Base-by-base conservation (phyloP, 169 alveolate genomes). In the Plasmodium berghei region DNA sequence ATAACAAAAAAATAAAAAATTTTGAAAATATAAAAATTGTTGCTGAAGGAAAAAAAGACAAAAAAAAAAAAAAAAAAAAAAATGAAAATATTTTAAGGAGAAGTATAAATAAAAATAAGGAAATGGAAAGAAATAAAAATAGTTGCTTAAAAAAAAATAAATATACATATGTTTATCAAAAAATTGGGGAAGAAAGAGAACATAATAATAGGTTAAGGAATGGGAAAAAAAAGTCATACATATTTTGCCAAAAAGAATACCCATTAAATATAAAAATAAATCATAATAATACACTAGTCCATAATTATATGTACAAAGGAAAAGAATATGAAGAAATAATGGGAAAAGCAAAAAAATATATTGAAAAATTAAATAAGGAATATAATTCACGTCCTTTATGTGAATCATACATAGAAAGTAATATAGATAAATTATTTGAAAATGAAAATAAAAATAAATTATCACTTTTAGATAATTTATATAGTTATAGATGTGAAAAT, bases 251-350 rank as follows among this genome's bases (percentile, higher is more conserved):
- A 22, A 67, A 77, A 56, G 89, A 49, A 45, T 77, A 77, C 22
- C 71, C 69, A 22, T 58, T 77, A 45, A 62, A 70, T 55, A 77
- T 49, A 34, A 77, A 64, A 64, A 48, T 74, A 18, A 24, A 28
- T 67, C 72, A 58, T 49, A 22, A 22, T 22, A 22, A 34, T 3
- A 34, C 69, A 5, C 45, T 77, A 62, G 66, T 77, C 20, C 89
- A 77, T 63, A 64, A 77, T 46, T 45, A 77, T 64, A 77, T 77
- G 22, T 77, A 77, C 66, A 77, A 77, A 10, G 89, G 63, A 58
- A 77, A 77, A 10, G 89, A 77, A 58, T 63, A 64, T 9, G 40
- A 77, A 22, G 46, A 26, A 20, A 14, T 16, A 58, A n/a, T 26
- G 14, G 26, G 5, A 46, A 24, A 58, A 16, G 66, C 16, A 18